A percentile compares a stretch with the other conserved stretches of the same genome.
These are phyloP conservation scores for Myrica gale DNA, from an alignment of 306 rosid genomes.

Conservation along the genomic window DNA sequence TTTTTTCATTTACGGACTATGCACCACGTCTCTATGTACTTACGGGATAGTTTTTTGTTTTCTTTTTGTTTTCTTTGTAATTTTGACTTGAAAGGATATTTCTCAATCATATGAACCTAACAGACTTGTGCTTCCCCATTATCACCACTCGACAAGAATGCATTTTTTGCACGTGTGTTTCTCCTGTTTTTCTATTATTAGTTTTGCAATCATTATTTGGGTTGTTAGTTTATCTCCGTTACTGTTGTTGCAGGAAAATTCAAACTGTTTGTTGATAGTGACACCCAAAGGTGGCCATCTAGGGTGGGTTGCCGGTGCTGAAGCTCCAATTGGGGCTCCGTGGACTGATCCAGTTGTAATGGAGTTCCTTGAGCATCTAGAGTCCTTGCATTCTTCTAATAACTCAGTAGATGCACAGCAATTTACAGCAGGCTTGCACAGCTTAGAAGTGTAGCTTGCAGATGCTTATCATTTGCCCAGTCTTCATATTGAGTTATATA, in stretches of 20 bases:
- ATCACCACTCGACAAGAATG: neutral
- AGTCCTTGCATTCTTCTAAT: conserved; percentile 19
- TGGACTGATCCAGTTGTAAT: conserved; percentile 86
- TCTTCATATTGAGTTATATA: too few species aligned
- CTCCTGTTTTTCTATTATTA: neutral
- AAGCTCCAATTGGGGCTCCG: conserved; percentile 78
- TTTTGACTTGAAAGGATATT: neutral
- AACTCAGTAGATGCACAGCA: conserved; percentile 13
- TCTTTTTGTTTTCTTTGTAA: neutral
- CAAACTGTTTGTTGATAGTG: conserved; percentile 80
- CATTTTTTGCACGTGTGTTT: neutral
- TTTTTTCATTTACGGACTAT: too few species aligned
- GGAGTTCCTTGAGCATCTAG: conserved; percentile 74
- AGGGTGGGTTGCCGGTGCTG: conserved; percentile 93
- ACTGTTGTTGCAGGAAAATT: conserved; percentile 61
- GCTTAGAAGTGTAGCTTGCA: conserved; percentile 41
- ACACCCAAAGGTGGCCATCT: conserved; percentile 94
- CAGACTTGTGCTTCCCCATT: neutral
- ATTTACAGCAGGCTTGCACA: conserved; percentile 28
- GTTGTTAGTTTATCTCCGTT: neutral
- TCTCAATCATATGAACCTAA: neutral
- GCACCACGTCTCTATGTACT: neutral
- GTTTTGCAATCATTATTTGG: neutral
- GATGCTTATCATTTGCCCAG: neutral
- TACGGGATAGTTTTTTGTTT: neutral